Base-by-base conservation (phyloP, 2,329 filamentous ascomycete species). In the Colletotrichum horii region DNA sequence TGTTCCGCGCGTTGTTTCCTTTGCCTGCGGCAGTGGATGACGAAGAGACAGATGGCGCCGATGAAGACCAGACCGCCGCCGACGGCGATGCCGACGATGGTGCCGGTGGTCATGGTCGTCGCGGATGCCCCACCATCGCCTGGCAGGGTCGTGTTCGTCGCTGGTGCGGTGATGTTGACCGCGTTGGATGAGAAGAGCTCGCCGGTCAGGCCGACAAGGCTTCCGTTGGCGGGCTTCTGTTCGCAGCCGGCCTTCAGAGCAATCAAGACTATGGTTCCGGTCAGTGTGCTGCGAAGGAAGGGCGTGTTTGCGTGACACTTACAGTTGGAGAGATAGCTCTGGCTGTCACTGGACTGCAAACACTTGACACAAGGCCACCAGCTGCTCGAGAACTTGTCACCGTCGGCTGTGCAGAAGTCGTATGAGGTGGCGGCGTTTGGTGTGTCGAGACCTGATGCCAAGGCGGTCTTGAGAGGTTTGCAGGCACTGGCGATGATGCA, bases 51-150 rank as follows among this genome's bases (percentile, higher is more conserved):
- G 1, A 82, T 77, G 4, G 84, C 85, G 1, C 87, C 84, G 8
- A 88, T 38, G 4, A 91, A 80, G 3, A 87, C 79, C 0, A 89
- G 81, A 0, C 83, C 83, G 8, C 84, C 86, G 15, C 88, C 89
- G 1, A 91, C 80, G 1, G 84, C 85, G 61, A 92, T 91, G 22
- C 90, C 90, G 0, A 88, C 87, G 19, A 91, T 89, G n/a, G 88
- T 87, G 3, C 88, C 87, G 0, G 86, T 85, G 0, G 87, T 85
- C 79, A 91, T 85, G 12, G 79, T 79, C 6, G 78, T 80, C 4
- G 80, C 76, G 0, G 77, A 81, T 3, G 81, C 80, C 1, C 83
- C 81, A 5, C 80, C 77, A 2, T 80, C 77, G 0, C 78, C 75
- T 0, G 83, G 78, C 2, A 80, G 65, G 2, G 82, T 80, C 7